phyloP scores from a whole-genome alignment of 2,329 filamentous ascomycete genomes.

The Botryosphaeria dothidea region DNA sequence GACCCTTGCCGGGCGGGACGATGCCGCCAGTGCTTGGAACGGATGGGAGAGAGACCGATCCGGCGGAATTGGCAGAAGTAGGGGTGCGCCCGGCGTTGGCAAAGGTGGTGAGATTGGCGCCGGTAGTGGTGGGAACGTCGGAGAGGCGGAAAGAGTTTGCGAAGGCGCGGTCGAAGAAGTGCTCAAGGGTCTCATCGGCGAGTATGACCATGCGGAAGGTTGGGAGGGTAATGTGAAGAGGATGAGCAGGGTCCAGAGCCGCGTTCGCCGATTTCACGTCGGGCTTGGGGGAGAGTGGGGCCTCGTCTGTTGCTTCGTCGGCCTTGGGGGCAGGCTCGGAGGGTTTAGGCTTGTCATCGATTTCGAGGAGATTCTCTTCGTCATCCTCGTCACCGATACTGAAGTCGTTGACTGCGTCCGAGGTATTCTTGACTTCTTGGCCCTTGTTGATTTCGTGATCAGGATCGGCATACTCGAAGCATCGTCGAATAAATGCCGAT shows the following conservation, averaged over 20 bases:
- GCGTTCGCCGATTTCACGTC: slow-evolving; percentile 64
- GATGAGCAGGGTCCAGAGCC: slow-evolving; percentile 88
- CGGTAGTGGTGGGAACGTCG: slow-evolving; percentile 59
- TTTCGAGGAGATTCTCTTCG: slow-evolving; percentile 58
- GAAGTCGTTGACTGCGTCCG: slow-evolving; percentile 60
- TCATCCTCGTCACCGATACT: slow-evolving; percentile 70
- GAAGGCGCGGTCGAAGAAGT: slow-evolving; percentile 97
- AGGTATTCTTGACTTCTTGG: slow-evolving; percentile 29
- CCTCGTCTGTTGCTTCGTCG: slow-evolving; percentile 15
- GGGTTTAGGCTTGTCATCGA: slow-evolving; percentile 44
- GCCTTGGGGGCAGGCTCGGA: slow-evolving; percentile 27
- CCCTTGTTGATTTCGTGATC: slow-evolving; percentile 64
- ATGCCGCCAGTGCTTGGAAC: slow-evolving; percentile 54
- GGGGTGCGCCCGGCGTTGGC: slow-evolving; percentile 60
- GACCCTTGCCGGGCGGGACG: slow-evolving; percentile 67
- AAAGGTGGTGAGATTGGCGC: slow-evolving; percentile 82
- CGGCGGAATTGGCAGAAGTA: slow-evolving; percentile 33
- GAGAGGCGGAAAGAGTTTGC: slow-evolving; percentile 88
- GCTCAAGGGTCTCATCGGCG: slow-evolving; percentile 90
- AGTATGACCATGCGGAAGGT: slow-evolving; percentile 99
- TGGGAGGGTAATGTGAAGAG: slow-evolving; percentile 91
- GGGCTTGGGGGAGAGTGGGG: slow-evolving; percentile 31
- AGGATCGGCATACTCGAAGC: slow-evolving; percentile 97
- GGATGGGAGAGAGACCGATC: slow-evolving; percentile 22
- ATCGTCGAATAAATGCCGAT: slow-evolving; percentile 91